Conservation (phyloP, 1,284 basidiomycete genomes). For the Malassezia caprae region DNA sequence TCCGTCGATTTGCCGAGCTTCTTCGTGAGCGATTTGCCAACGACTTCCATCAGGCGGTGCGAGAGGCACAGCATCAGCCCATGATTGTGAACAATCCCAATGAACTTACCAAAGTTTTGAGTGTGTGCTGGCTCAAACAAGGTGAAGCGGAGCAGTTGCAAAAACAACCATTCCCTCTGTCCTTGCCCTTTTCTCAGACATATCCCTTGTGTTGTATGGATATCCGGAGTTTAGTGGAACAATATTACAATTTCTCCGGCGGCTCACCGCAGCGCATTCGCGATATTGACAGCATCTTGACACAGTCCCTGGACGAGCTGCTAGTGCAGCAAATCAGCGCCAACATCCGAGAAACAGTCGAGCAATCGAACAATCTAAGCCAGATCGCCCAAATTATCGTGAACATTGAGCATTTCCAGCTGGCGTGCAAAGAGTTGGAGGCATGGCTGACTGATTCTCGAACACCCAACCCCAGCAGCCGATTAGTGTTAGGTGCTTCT, state of each 20-base stretch:
- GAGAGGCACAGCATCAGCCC: conserved; percentile 78
- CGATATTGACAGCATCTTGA: conserved; percentile 82
- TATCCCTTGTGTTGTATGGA: conserved; percentile 93
- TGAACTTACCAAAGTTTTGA: conserved; percentile 68
- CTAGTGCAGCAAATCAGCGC: conserved; percentile 71
- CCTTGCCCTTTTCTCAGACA: conserved; percentile 85
- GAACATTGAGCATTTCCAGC: conserved; percentile 84
- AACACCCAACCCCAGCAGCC: conserved; percentile 71
- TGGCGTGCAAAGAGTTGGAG: conserved; percentile 75
- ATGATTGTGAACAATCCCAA: conserved; percentile 69
- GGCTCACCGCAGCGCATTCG: conserved; percentile 82
- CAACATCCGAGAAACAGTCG: conserved; percentile 63
- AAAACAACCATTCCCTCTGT: conserved; percentile 58
- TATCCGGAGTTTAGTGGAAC: conserved; percentile 84
- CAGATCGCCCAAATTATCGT: conserved; percentile 90
- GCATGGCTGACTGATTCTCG: conserved; percentile 62
- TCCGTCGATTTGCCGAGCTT: conserved; percentile 78
- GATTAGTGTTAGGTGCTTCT: conserved; percentile 61
- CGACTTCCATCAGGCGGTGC: conserved; percentile 55
- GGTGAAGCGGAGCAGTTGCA: conserved; percentile 47
- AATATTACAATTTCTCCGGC: conserved; percentile 93
- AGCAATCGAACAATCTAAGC: conserved; percentile 61
- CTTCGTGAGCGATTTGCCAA: conserved; percentile 71
- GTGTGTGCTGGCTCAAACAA: conserved; percentile 68
- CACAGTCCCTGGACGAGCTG: conserved; percentile 79